Conservation (phyloP, 2,329 filamentous ascomycete genomes). For the Cordyceps militaris region DNA sequence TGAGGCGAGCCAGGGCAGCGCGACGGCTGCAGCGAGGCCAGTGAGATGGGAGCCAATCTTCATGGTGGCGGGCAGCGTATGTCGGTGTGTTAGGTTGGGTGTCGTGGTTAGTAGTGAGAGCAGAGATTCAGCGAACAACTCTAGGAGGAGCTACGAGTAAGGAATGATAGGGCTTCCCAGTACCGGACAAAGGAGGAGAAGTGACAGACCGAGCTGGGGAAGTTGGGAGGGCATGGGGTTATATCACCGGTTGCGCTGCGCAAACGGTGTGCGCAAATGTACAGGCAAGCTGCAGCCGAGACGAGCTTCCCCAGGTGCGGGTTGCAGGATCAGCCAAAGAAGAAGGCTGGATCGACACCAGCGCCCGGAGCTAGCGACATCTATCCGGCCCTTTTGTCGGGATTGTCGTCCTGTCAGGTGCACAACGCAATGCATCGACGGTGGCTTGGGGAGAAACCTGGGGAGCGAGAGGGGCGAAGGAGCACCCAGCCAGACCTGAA, state of each 20-base stretch:
- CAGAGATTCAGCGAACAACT: constrained; percentile 8
- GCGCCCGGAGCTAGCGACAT: not conserved
- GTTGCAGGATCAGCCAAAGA: not conserved
- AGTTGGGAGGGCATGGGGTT: constrained; percentile 4
- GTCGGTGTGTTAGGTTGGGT: not conserved
- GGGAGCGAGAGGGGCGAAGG: not conserved
- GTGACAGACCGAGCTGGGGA: not conserved
- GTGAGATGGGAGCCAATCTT: constrained; percentile 14
- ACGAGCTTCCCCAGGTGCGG: not conserved
- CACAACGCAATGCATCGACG: not conserved
- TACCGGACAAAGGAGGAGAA: not conserved
- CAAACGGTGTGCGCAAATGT: not conserved
- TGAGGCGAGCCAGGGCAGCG: constrained; percentile 16
- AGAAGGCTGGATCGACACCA: constrained; percentile 7
- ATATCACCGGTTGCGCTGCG: not conserved
- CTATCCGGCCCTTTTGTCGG: not conserved
- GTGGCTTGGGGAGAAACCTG: not conserved
- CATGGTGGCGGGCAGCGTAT: constrained; percentile 16
- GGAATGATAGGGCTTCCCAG: not conserved
- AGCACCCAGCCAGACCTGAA: not conserved
- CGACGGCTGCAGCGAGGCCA: constrained; percentile 16
- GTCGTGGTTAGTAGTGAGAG: not conserved
- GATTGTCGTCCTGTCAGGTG: not conserved
- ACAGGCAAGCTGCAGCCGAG: constrained; percentile 1
- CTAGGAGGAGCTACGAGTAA: not conserved